Evolutionary conservation across 495 filamentous ascomycete genomes (phyloP).

Genomic region (Xeromyces bisporus): DNA sequence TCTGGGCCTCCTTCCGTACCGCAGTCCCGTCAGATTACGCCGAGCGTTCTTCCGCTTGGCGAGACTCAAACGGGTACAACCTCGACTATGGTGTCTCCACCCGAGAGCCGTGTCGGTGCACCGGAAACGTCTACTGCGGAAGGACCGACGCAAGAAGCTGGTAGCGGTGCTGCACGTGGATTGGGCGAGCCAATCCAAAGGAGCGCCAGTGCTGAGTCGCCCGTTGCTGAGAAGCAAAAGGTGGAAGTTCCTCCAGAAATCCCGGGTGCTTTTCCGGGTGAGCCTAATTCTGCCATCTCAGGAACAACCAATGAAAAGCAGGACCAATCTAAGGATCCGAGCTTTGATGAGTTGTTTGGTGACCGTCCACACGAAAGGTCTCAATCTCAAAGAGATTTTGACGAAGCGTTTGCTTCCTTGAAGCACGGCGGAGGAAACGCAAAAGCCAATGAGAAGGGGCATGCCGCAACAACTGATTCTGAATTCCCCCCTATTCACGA

Average conservation of each 20-base stretch:
- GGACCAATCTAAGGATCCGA: slow-evolving; percentile 16
- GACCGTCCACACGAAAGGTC: slow-evolving; percentile 37
- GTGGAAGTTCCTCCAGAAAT: slow-evolving; percentile 4
- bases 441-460: slow-evolving; percentile 17
- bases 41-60: slow-evolving; percentile 50
- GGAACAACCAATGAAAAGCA: slow-evolving; percentile 8
- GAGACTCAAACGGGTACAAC: slow-evolving; percentile 51
- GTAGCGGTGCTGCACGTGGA: slow-evolving; percentile 14
- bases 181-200: slow-evolving; percentile 6
- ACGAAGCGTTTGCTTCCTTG: slow-evolving; percentile 31
- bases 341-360: slow-evolving; percentile 38
- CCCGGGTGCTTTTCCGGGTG: slow-evolving; percentile 4
- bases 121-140: slow-evolving; percentile 17
- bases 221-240: slow-evolving; percentile 28
- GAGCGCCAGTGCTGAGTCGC: slow-evolving; percentile 12
- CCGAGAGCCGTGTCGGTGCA: slow-evolving; percentile 50
- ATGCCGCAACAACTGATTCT: slow-evolving; percentile 16
- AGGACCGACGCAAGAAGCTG: slow-evolving; percentile 36
- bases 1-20: slow-evolving; percentile 41
- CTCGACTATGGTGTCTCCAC: slow-evolving; percentile 67
- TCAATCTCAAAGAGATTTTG: slow-evolving; percentile 39
- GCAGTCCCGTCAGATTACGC: slow-evolving; percentile 55
- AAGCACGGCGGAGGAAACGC: slow-evolving; percentile 11
- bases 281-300: slow-evolving; percentile 8
- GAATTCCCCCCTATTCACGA: slow-evolving; percentile 94